These are phyloP conservation scores for Fomitopsis schrenkii DNA, from an alignment of 1,284 basidiomycete genomes.

Conservation along the genomic window DNA sequence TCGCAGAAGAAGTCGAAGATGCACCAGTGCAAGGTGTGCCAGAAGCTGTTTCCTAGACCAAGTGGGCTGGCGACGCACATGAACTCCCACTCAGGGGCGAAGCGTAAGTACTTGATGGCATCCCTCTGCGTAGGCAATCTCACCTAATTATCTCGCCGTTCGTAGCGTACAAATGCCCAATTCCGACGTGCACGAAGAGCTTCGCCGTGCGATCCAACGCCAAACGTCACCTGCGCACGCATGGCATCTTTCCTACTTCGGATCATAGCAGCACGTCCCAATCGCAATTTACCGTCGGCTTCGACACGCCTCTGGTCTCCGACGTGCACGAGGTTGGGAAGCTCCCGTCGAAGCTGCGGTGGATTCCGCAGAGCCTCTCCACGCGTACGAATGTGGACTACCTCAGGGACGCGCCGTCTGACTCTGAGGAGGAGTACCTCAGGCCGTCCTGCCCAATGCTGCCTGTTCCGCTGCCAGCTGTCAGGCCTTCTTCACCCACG, in stretches of 20 bases:
- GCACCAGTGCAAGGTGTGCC: constrained; percentile 50
- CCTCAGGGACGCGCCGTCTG: constrained; percentile 23
- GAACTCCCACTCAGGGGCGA: constrained; percentile 65
- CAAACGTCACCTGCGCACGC: constrained; percentile 56
- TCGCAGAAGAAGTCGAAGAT: constrained; percentile 44
- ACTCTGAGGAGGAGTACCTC: constrained; percentile 30
- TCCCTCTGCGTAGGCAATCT: neutral
- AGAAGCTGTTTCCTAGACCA: constrained; percentile 58
- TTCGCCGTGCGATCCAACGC: constrained; percentile 67
- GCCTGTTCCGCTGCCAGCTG: constrained; percentile 27
- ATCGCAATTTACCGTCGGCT: constrained; percentile 38
- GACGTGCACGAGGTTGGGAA: constrained; percentile 37
- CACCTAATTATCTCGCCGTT: constrained; percentile 2
- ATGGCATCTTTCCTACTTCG: constrained; percentile 36
- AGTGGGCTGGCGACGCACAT: constrained; percentile 70
- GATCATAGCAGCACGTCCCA: constrained; percentile 24
- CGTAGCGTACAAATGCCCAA: constrained; percentile 53
- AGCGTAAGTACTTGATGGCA: constrained; percentile 40
- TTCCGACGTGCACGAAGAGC: constrained; percentile 47
- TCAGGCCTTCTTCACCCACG: constrained; percentile 23
- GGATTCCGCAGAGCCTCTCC: constrained; percentile 38
- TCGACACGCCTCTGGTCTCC: constrained; percentile 41
- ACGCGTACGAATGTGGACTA: constrained; percentile 29
- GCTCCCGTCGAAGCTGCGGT: constrained; percentile 37
- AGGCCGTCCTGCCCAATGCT: constrained; percentile 26